Base-by-base conservation (phyloP, 2,329 filamentous ascomycete species). In the Stemphylium lycopersici region DNA sequence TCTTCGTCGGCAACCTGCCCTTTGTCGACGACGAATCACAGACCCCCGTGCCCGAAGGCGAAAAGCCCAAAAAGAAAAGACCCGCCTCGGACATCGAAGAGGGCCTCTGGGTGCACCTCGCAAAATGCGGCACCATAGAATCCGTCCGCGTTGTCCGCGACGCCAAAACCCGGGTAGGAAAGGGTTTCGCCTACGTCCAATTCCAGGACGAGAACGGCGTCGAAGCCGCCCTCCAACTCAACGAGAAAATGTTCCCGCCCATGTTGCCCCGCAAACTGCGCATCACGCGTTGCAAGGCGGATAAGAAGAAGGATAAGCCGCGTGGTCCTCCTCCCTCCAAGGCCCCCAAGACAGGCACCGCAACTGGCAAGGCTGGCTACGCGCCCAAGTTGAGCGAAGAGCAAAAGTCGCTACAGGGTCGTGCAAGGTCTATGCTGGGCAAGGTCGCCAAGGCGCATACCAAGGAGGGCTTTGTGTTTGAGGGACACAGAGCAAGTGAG, bases 181-280 rank as follows among this genome's bases (percentile, higher is more conserved):
- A 99, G 74, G 95, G 95, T 4, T 91, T 99, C 71, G 96, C 96
- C 58, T 99, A 99, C 69, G 93, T 99, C 13, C 95, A 99, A 72
- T 99, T 99, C 33, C 66, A 88, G 80, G 91, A 98, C 67, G 86
- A 83, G 59, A 97, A 96, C 67, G 82, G 88, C 39, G 93, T 99
- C 40, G 95, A 99, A 76, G 85, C 89, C n/a, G 95, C 95, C 1
- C 83, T 99, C 11, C 83, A 96, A 34, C 85, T 93, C 57, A 85
- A 97, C 72, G 93, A 87, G 58, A 96, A 98, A 81, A 95, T 90
- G 67, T 98, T 93, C 70, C 92, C 93, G 13, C 93, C 93, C 15
- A 88, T 97, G 85, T 86, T 98, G n/a, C 93, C 93, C 8, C 87
- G 95, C 40, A 84, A 88, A 62, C 81, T 99, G 31, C 89, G 95